Percentiles rank a stretch among this genome's conserved stretches.
Conservation (phyloP, 352 stramenopile species). For the Elongisporangium undulatum region DNA sequence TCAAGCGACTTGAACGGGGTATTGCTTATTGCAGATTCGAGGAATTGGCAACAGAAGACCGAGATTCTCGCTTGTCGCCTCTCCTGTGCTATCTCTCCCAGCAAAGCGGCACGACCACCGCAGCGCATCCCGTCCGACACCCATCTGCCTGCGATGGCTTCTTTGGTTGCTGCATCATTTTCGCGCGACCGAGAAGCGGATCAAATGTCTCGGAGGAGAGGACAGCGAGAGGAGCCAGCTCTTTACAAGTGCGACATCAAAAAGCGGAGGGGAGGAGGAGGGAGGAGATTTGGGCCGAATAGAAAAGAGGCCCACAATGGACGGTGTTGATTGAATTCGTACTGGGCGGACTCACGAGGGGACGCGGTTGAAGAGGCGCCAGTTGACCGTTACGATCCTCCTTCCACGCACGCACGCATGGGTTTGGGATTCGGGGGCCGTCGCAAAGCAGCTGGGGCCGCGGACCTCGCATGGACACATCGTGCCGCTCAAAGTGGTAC, state of each 20-base stretch:
- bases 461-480: background rate
- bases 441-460: background rate
- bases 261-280: background rate
- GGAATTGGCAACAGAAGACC: background rate
- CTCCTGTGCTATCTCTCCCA: background rate
- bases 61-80: too few relatives aligned
- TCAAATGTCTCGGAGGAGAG: background rate
- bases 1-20: background rate
- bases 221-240: background rate
- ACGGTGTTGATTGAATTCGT: background rate
- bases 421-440: background rate
- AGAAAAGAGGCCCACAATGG: background rate
- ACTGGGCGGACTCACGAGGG: background rate
- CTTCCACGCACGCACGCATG: background rate
- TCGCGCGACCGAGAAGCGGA: background rate
- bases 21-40: background rate
- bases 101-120: background rate
- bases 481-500: background rate
- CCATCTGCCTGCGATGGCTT: background rate
- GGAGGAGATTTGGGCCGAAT: background rate
- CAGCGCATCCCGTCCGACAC: background rate
- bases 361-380: background rate
- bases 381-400: background rate
- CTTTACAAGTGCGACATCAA: background rate
- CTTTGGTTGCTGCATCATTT: background rate